Conservation (phyloP, 768 basidiomycete genomes). For the Suillus americanus region DNA sequence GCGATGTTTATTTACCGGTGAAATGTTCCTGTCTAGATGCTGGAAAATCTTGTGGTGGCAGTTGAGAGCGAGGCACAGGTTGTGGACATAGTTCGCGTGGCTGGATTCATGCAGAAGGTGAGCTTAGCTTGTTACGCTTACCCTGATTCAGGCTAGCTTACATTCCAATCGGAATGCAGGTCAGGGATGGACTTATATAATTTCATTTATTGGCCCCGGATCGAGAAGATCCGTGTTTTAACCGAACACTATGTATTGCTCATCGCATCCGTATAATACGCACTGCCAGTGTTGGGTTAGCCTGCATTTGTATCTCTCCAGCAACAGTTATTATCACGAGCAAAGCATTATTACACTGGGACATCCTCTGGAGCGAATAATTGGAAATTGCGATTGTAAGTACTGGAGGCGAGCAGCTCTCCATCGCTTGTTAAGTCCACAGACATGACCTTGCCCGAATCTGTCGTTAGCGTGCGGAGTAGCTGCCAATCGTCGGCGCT, state of each 20-base stretch:
- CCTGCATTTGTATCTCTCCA: slow-evolving; percentile 29
- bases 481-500: slow-evolving; percentile 98
- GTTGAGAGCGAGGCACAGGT: slow-evolving; percentile 85
- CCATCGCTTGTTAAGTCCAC: slow-evolving; percentile 88
- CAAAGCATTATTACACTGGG: slow-evolving; percentile 24
- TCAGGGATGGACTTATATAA: slow-evolving; percentile 44
- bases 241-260: neutral
- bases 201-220: slow-evolving; percentile 17
- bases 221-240: neutral
- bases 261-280: slow-evolving; percentile 3
- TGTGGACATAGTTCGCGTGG: slow-evolving; percentile 81
- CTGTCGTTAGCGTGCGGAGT: slow-evolving; percentile 83
- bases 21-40: slow-evolving; percentile 50
- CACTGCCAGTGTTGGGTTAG: neutral
- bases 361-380: slow-evolving; percentile 81
- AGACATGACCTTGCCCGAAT: slow-evolving; percentile 98
- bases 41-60: slow-evolving; percentile 82
- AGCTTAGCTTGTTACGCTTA: slow-evolving; percentile 21
- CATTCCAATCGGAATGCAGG: slow-evolving; percentile 23
- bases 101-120: slow-evolving; percentile 91
- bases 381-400: slow-evolving; percentile 94
- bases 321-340: slow-evolving; percentile 24
- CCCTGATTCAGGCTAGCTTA: slow-evolving; percentile 21
- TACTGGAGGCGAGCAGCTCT: slow-evolving; percentile 82
- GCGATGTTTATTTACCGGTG: slow-evolving; percentile 24